Conservation (phyloP, 371 early-diverging fungal species). For the Mucor sp. region DNA sequence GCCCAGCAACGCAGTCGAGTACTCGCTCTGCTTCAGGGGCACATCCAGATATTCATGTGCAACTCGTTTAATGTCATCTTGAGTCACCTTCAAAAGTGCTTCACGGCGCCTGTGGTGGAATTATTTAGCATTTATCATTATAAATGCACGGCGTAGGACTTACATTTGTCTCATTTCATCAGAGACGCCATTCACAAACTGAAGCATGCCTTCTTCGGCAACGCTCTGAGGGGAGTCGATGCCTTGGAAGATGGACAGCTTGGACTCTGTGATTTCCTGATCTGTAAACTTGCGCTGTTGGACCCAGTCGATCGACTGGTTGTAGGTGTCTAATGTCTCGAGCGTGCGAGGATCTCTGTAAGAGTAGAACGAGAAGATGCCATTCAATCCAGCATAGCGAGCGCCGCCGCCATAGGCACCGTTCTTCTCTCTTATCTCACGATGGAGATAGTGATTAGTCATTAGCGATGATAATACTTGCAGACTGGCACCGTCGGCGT, state of each 20-base stretch:
- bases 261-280: slow-evolving; percentile 88
- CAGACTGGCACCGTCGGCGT: slow-evolving; percentile 78
- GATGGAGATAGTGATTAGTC: slow-evolving; percentile 86
- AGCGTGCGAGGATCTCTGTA: slow-evolving; percentile 91
- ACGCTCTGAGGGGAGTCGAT: slow-evolving; percentile 87
- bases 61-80: slow-evolving; percentile 70
- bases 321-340: slow-evolving; percentile 75
- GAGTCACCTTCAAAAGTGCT: slow-evolving; percentile 67
- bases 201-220: slow-evolving; percentile 81
- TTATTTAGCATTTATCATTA: background rate
- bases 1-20: slow-evolving; percentile 47
- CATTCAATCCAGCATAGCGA: slow-evolving; percentile 69
- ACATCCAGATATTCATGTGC: slow-evolving; percentile 69
- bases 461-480: slow-evolving; percentile 81
- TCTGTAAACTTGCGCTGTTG: slow-evolving; percentile 49
- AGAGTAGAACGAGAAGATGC: slow-evolving; percentile 86
- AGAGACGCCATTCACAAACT: slow-evolving; percentile 77
- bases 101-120: slow-evolving; percentile 69
- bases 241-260: slow-evolving; percentile 84
- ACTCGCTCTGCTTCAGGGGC: slow-evolving; percentile 17
- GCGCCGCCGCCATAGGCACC: slow-evolving; percentile 97
- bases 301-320: slow-evolving; percentile 70
- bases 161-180: slow-evolving; percentile 87
- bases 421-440: slow-evolving; percentile 94
- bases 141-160: background rate